Base-by-base conservation (phyloP, 2,329 filamentous ascomycete genomes). In the Didymellaceae sp. region DNA sequence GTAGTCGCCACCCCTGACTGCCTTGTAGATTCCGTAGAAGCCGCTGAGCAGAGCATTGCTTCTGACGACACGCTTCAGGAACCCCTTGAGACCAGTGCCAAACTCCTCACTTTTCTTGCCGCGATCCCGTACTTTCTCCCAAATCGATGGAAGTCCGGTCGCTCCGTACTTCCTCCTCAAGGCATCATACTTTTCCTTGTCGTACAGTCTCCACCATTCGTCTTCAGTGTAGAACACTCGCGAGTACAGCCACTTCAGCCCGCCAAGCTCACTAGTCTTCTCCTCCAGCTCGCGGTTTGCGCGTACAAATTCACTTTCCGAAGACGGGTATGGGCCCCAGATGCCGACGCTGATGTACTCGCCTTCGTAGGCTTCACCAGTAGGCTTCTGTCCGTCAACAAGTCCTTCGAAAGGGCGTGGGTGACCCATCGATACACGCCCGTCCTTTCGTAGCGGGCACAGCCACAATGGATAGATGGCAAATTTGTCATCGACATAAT, bases 171-270 rank as follows among this genome's bases (percentile, higher is more conserved):
- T 88, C 18, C 65, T 54, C 13, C 88, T 76, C 59, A 91, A 74
- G 1, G 65, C 75, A 24, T 88, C 81, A 68, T 91, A 90, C 80
- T 80, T 84, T 16, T 67, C 62, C 33, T 76, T 72, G 39, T 83
- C 78, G 68, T 89, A 89, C 42, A 85, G 77, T 25, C 74, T 63
- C 86, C 86, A 89, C 73, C 89, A 91, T 65, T 89, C 84, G 0
- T 80, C 75, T 65, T 88, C 82, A n/a, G 82, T 80, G 71, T 94
- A 94, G 75, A 91, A 95, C 0, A 89, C 88, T 65, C 93, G 88
- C 2, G 90, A 90, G 72, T 96, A 95, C 10, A 95, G 77, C 88
- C 90, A 94, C 76, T 95, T 95, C 77, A 88, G 84, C 2, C 90
- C 91, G 37, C 86, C 86, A 1, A 94, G 80, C 57, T 84, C 79